Evolutionary conservation across 169 alveolate species (phyloP).

Genomic region (Babesia ovata): DNA sequence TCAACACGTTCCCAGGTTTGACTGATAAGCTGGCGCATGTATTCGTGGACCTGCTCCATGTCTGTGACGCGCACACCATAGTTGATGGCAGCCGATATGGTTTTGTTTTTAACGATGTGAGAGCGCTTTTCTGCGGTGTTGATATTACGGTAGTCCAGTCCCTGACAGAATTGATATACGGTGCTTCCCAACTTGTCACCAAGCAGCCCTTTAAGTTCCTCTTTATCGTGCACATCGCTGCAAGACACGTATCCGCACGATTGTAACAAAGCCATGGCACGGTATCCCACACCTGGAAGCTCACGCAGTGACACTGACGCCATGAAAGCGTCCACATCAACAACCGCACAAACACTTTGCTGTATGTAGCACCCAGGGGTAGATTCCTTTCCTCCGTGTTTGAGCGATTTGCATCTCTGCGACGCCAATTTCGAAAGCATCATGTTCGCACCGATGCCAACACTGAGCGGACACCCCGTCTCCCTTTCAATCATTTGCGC

Average conservation of each 20-base stretch:
- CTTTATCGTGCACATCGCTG: conserved; percentile 28
- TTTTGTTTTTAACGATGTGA: conserved; percentile 36
- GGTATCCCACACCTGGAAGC: conserved; percentile 50
- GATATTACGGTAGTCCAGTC: conserved; percentile 41
- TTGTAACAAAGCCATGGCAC: conserved; percentile 12
- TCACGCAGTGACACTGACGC: conserved; percentile 38
- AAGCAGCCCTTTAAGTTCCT: conserved; percentile 20
- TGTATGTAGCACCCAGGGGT: not conserved
- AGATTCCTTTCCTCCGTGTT: conserved; percentile 7
- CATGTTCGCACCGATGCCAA: conserved; percentile 55
- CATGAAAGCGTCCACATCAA: conserved; percentile 36
- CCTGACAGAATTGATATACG: conserved; percentile 39
- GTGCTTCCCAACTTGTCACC: conserved; percentile 45
- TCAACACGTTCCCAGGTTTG: conserved; percentile 43
- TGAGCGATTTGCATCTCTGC: conserved; percentile 31
- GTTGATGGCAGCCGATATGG: conserved; percentile 33
- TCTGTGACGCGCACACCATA: conserved; percentile 17
- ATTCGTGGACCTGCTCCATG: conserved; percentile 35
- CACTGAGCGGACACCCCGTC: conserved; percentile 30
- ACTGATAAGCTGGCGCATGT: conserved; percentile 16
- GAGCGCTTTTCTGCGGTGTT: conserved; percentile 47
- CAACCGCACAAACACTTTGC: conserved; percentile 33
- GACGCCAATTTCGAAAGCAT: conserved; percentile 51
- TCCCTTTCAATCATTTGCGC: conserved; percentile 27
- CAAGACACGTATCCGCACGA: conserved; percentile 35